Evolutionary conservation across 306 rosid genomes (phyloP), one percentile per base, ranked within the genome.

Genomic region (Rubus parviflorus): DNA sequence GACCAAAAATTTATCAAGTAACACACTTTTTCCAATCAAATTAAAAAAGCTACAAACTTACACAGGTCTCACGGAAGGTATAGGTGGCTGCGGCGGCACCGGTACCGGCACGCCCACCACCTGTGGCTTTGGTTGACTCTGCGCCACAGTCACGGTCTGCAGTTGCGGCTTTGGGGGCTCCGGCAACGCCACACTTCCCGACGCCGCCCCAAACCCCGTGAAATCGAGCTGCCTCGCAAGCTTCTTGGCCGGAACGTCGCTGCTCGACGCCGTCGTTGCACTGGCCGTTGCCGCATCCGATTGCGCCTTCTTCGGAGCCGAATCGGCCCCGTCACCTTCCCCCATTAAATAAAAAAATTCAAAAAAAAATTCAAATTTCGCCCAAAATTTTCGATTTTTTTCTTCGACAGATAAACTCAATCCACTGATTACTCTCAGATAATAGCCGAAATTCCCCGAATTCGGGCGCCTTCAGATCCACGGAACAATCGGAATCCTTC

Each of bases 161-260:
- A 82, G 22, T 41, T 82, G 85, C 74, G 81, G 78, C 75, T 84
- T 89, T 35, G 80, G 66, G 22, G 83, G 85, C 42, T 85, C 91
- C 64, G 84, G 85, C 78, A 77, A 43, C 9, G 67, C 86, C 37
- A 54, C 77, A 72, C 76, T 75, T 4, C 79, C 83, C 38, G 90
- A 76, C 19, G 78, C 54, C 15, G 86, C 92, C n/a, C 88, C 88
- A 47, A 77, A 82, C 46, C 86, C 93, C 3, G 92, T 89, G 81
- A 96, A 96, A 89, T 92, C 96, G 68, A 96, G 98, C 90, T 96
- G 99, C 85, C 98, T 85, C 66, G 94, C 98, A 10, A 91, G 90
- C 86, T 93, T 96, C 91, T 86, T 96, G 81, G 89, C 86, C 43
- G 97, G 94, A 85, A 77, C 86, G 72, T 92, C 99, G 12, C 30